Conservation (phyloP, 345 rosid genomes). For the Geranium rotundifolium region DNA sequence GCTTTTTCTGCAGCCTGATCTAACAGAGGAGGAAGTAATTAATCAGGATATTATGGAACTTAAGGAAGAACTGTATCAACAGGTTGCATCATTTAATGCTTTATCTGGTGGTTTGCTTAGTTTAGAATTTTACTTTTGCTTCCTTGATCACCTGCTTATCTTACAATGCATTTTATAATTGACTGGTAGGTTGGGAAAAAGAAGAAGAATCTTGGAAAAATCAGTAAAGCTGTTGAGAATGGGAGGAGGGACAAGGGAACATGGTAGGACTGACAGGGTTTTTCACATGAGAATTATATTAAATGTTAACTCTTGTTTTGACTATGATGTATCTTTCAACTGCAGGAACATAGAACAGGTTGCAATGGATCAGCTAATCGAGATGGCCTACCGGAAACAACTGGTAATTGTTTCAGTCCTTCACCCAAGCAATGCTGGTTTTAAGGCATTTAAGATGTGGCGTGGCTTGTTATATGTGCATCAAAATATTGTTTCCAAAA, state of each 20-base stretch:
- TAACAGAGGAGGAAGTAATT: slow-evolving; percentile 62
- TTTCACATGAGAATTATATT: slow-evolving; percentile 8
- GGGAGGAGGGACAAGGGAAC: slow-evolving; percentile 43
- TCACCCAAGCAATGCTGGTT: neutral
- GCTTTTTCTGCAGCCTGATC: slow-evolving; percentile 58
- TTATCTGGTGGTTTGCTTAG: neutral
- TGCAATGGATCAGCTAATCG: slow-evolving; percentile 82
- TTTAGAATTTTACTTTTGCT: slow-evolving; percentile 1
- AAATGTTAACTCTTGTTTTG: slow-evolving; percentile 7
- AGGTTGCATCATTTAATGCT: slow-evolving; percentile 35
- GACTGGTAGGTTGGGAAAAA: slow-evolving; percentile 43
- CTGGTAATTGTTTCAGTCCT: slow-evolving; percentile 41
- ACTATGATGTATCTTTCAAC: slow-evolving; percentile 10
- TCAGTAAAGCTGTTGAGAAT: slow-evolving; percentile 41
- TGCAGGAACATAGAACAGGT: slow-evolving; percentile 64
- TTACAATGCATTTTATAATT: slow-evolving; percentile 8
- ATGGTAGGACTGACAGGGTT: slow-evolving; percentile 32
- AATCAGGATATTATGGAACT: slow-evolving; percentile 56
- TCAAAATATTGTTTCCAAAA: no score
- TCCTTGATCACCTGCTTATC: neutral
- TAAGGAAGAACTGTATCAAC: slow-evolving; percentile 52
- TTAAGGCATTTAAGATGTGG: neutral
- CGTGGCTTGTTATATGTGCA: neutral
- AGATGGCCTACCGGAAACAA: slow-evolving; percentile 70
- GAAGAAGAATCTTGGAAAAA: slow-evolving; percentile 50